These are phyloP conservation scores for Monilinia polystroma DNA, from an alignment of 2,329 filamentous ascomycete genomes.

Conservation along the genomic window DNA sequence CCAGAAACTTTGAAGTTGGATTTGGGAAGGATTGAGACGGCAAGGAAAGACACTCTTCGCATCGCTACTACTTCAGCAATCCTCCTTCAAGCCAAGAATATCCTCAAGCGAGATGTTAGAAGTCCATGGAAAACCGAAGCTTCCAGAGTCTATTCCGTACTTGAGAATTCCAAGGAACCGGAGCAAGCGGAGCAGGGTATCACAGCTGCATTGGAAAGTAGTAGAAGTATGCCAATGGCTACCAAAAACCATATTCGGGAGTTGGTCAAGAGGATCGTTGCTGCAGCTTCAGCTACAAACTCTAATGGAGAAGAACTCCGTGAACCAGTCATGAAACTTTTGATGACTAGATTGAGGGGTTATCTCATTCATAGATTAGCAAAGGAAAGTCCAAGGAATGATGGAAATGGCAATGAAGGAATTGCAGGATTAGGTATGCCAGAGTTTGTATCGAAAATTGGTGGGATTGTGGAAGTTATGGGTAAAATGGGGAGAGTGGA, in stretches of 20 bases:
- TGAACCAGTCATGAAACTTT: constrained; percentile 61
- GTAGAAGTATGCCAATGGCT: constrained; percentile 62
- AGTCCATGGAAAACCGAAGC: constrained; percentile 75
- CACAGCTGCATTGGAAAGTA: constrained; percentile 61
- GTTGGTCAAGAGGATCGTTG: constrained; percentile 56
- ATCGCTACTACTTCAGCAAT: constrained; percentile 74
- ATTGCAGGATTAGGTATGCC: constrained; percentile 68
- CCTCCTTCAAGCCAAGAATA: constrained; percentile 76
- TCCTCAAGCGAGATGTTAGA: constrained; percentile 77
- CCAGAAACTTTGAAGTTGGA: constrained; percentile 77
- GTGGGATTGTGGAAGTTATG: constrained; percentile 68
- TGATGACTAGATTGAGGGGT: constrained; percentile 64
- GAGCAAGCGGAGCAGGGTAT: constrained; percentile 56
- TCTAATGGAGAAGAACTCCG: constrained; percentile 41
- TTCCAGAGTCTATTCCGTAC: constrained; percentile 65
- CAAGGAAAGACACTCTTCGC: constrained; percentile 57
- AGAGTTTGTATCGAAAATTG: constrained; percentile 69
- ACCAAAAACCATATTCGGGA: constrained; percentile 59
- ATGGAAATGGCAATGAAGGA: constrained; percentile 56
- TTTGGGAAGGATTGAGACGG: constrained; percentile 57
- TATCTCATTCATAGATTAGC: constrained; percentile 65
- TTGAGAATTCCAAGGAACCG: constrained; percentile 55
- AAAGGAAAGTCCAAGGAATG: constrained; percentile 61
- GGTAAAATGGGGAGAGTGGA: constrained; percentile 65
- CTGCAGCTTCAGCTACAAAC: constrained; percentile 29